Base-by-base conservation (phyloP, 2,329 filamentous ascomycete genomes). In the Pestalotiopsis sp. region DNA sequence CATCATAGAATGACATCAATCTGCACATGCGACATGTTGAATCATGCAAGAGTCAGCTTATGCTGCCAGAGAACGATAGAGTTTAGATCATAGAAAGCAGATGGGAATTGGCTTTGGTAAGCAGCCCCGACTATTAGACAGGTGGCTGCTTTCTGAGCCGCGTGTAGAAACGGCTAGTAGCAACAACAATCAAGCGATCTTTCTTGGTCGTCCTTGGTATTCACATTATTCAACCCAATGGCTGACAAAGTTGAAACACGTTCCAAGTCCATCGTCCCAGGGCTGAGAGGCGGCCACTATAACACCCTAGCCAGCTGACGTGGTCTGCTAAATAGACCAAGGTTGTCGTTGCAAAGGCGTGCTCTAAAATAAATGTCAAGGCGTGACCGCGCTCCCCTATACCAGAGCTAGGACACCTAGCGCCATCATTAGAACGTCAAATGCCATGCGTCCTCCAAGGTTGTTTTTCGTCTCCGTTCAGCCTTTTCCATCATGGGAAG, bases 311-410 rank as follows among this genome's bases (percentile, higher is more conserved):
- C 17, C 45, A 3, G 45, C 45, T 52, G 45, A 52, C 45, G 45
- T 52, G 45, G 45, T 52, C 45, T 52, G 9, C 20, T 49, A n/a
- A 27, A 23, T 23, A n/a, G 3, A 38, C 14, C n/a, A 36, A 12
- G 49, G 39, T 64, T 64, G 61, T 64, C 61, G 39, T 25, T 36
- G 9, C 38, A 64, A 64, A 64, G 61, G 61, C 61, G 61, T 64
- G 38, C 61, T 23, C 59, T 11, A n/a, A 23, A 62, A 39, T 23
- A 52, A 59, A 52, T 52, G 45, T 52, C 14, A 52, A 52, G 20
- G 13, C 31, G 31, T 36, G 31, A 2, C 31, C 31, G 31, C 31
- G 31, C 31, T 36, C 31, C 31, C 41, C 17, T 14, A 45, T 45
- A 17, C 2, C 13, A 9, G 7, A 52, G 17, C 14, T 20, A n/a